Evolutionary conservation across 225 moss, liverwort and hornwort genomes (phyloP).

Genomic region (Marchantia polymorpha): DNA sequence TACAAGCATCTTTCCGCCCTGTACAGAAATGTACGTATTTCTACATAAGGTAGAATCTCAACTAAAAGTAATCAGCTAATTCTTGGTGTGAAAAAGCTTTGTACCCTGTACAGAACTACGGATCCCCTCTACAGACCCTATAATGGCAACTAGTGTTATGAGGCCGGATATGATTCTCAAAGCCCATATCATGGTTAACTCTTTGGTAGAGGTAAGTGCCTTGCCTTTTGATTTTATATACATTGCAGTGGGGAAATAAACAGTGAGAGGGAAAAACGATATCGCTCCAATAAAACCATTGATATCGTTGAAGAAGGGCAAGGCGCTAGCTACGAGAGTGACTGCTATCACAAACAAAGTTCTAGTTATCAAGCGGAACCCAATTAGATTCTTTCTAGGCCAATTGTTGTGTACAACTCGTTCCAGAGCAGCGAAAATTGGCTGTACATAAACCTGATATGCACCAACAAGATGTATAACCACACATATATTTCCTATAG

Average conservation of each 20-base stretch:
- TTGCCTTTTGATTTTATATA: conserved; percentile 14
- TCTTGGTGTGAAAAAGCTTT: conserved; percentile 3
- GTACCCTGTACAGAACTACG: conserved; percentile 3
- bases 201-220: background rate
- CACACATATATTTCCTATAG: conserved; percentile 36
- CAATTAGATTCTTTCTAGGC: conserved; percentile 16
- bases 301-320: conserved; percentile 33
- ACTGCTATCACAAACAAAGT: conserved; percentile 10
- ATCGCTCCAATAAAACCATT: conserved; percentile 25
- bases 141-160: conserved; percentile 15
- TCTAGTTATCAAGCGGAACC: conserved; percentile 27
- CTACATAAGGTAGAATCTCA: too few species aligned
- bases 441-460: conserved; percentile 46
- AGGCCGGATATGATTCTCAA: conserved; percentile 18
- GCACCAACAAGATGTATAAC: conserved; percentile 45
- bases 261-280: conserved; percentile 23
- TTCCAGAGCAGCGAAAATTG: conserved; percentile 37
- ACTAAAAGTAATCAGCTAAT: too few species aligned
- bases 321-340: conserved; percentile 14
- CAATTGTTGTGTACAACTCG: conserved; percentile 10
- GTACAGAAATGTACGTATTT: too few species aligned
- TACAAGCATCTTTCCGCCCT: too few species aligned
- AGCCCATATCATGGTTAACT: background rate
- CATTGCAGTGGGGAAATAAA: conserved; percentile 23
- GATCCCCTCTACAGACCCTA: conserved; percentile 23